Evolutionary conservation across 2,329 filamentous ascomycete species (phyloP).

Genomic region (Epichloe gansuensis): DNA sequence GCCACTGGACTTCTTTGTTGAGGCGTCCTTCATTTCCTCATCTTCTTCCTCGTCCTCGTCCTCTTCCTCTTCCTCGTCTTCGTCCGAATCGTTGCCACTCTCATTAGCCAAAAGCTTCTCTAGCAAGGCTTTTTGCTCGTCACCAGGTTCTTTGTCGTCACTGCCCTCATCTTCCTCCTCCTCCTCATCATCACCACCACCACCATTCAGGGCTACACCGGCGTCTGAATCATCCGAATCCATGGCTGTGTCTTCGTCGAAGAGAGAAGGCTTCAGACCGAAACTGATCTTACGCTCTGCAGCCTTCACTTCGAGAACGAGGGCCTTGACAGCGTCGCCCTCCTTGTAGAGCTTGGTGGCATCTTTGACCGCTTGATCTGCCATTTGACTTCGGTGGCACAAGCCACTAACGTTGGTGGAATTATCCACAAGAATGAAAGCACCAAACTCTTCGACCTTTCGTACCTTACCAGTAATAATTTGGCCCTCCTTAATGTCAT

Average conservation of each 20-base stretch:
- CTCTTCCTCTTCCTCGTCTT: conserved; percentile 21
- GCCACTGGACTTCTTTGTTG: conserved; percentile 19
- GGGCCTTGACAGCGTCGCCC: conserved; percentile 87
- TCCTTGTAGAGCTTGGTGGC: conserved; percentile 81
- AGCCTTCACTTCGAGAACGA: conserved; percentile 64
- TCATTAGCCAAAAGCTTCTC: conserved; percentile 31
- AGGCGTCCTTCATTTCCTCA: conserved; percentile 28
- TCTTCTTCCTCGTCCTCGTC: conserved; percentile 31
- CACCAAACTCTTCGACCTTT: conserved; percentile 89
- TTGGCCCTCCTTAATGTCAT: conserved; percentile 68
- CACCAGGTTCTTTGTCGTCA: conserved; percentile 34
- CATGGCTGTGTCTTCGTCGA: conserved; percentile 48
- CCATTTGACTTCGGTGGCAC: conserved; percentile 86
- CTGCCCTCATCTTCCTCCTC: conserved; percentile 24
- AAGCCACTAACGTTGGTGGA: conserved; percentile 84
- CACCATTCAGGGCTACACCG: conserved; percentile 32
- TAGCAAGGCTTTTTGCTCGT: conserved; percentile 19
- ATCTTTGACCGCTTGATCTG: conserved; percentile 68
- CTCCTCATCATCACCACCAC: conserved; percentile 35
- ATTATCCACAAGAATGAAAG: conserved; percentile 81
- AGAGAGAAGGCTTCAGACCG: conserved; percentile 85
- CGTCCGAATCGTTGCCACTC: conserved; percentile 29
- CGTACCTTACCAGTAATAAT: conserved; percentile 80
- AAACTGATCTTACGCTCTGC: conserved; percentile 73
- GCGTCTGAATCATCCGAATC: conserved; percentile 34